Percentiles rank a stretch among this genome's conserved stretches.
These are phyloP conservation scores for Voacanga thouarsii DNA, from an alignment of 257 asterid species.

Conservation along the genomic window DNA sequence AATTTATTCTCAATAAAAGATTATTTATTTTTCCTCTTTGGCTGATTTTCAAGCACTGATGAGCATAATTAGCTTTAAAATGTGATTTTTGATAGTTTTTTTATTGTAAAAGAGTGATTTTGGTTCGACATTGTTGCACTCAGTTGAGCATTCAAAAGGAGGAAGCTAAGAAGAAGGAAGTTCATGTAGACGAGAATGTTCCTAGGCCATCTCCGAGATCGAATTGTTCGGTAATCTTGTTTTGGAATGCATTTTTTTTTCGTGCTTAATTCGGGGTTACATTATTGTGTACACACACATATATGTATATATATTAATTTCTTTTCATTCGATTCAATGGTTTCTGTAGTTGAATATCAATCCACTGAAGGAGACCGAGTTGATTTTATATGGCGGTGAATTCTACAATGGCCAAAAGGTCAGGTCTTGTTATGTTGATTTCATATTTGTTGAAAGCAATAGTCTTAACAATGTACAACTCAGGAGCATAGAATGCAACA, in stretches of 20 bases:
- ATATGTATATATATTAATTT: no score
- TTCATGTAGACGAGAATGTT: constrained; percentile 81
- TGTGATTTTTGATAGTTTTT: neutral
- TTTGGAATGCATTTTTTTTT: neutral
- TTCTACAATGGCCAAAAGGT: constrained; percentile 97
- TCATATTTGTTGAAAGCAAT: neutral
- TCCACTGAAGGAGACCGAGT: constrained; percentile 88
- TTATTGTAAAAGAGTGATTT: neutral
- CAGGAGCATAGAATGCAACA: neutral
- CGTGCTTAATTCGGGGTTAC: neutral
- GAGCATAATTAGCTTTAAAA: neutral
- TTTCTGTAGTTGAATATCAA: constrained; percentile 64
- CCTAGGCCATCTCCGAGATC: constrained; percentile 95
- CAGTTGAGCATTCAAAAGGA: constrained; percentile 78
- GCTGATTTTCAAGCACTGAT: neutral
- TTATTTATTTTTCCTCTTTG: neutral
- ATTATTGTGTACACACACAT: no score
- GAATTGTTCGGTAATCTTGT: constrained; percentile 81
- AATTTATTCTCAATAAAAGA: neutral
- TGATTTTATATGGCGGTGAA: constrained; percentile 92
- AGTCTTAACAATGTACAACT: neutral
- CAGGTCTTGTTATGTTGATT: constrained; percentile 13
- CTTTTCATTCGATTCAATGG: neutral
- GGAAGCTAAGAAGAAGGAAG: constrained; percentile 98
- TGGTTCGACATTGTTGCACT: neutral